Base-by-base conservation (phyloP, 768 basidiomycete species). In the Lactarius deliciosus region DNA sequence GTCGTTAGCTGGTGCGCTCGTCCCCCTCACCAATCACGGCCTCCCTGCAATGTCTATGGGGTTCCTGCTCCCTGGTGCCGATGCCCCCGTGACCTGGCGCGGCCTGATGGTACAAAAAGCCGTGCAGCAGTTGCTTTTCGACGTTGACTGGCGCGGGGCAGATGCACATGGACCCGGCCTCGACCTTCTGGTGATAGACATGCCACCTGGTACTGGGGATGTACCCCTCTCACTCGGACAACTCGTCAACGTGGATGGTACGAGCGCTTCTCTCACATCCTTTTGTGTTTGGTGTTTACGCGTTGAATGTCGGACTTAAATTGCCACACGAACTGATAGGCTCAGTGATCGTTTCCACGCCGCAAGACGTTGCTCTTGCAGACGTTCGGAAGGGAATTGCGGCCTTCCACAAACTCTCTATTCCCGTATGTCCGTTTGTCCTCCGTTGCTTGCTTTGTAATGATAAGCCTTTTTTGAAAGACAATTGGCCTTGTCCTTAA, bases 41-140 rank as follows among this genome's bases (percentile, higher is more conserved):
- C 72, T 98, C 2, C 89, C 91, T 18, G 92, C 91, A 72, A 98
- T 98, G 96, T 97, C 95, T 0, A 97, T 99, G 86, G 96, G 95
- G 3, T 99, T 94, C 75, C 84, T 99, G 15, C 83, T 98, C 16
- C 89, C 91, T 1, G 78, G 79, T 62, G 81, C 82, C 41, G 93
- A 96, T 73, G 86, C 87, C 0, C 88, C 95, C 0, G 83, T 98
- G 38, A 92, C 96, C 36, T 99, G 96, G 96, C 84, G 96, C 30
- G 96, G 96, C 2, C 83, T 97, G 25, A 98, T 98, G 96, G 96
- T 98, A 1, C 95, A 96, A 78, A 98, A 98, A 74, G 95, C 96
- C 30, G 94, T 96, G 0, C 96, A 98, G 75, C 96, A 98, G 74
- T 81, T 98, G 0, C 82, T 98, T 1, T 98, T 99, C 72, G 94